Percentiles rank a stretch among this genome's conserved stretches.
Evolutionary conservation across 352 stramenopile genomes (phyloP).

Genomic region (Peronospora destructor): DNA sequence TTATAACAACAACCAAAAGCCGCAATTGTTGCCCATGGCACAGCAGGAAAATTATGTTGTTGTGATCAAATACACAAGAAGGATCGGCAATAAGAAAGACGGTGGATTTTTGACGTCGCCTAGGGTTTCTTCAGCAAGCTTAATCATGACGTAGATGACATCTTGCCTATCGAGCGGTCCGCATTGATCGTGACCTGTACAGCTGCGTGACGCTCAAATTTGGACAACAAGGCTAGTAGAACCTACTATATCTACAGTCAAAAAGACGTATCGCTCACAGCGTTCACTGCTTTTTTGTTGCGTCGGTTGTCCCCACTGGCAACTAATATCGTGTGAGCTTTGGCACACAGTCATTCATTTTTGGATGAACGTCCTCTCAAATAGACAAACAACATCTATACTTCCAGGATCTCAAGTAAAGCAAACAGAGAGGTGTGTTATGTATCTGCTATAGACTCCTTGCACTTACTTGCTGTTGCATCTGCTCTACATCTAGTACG

Average conservation of each 20-base stretch:
- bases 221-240: not conserved
- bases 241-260: not conserved
- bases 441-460: conserved; percentile 1
- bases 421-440: conserved; percentile 10
- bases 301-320: not conserved
- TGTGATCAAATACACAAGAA: too few species aligned
- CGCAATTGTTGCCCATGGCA: too few species aligned
- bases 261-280: not conserved
- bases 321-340: too few species aligned
- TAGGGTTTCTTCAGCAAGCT: conserved; percentile 14
- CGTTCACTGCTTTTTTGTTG: not conserved
- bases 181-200: conserved; percentile 3
- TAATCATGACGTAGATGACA: not conserved
- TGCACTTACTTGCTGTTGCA: conserved; percentile 7
- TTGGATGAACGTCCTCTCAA: conserved; percentile 1
- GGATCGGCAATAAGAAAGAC: too few species aligned
- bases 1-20: too few species aligned
- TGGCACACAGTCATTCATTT: not conserved
- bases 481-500: conserved; percentile 52
- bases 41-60: too few species aligned
- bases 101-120: too few species aligned
- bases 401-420: conserved; percentile 4
- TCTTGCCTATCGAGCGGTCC: not conserved
- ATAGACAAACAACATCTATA: not conserved
- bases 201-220: conserved; percentile 18